Evolutionary conservation across 2,329 filamentous ascomycete species (phyloP).

Genomic region (Pyrenochaeta sp.): DNA sequence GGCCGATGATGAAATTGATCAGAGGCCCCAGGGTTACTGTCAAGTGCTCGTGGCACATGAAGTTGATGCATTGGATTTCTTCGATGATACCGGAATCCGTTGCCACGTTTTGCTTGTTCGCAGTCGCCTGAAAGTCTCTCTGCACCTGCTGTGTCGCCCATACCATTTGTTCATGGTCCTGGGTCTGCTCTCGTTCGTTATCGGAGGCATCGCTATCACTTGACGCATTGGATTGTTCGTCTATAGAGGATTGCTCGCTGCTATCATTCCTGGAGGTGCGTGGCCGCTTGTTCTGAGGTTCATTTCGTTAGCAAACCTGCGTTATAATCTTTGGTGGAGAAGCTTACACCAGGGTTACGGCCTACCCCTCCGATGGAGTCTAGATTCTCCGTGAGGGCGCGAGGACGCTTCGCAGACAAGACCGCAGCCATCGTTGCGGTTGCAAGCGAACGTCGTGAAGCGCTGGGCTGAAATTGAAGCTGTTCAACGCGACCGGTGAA

Average conservation of each 20-base stretch:
- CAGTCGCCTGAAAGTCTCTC: conserved; percentile 30
- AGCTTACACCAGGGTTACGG: conserved; percentile 31
- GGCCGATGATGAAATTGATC: conserved; percentile 97
- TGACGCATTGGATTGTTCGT: conserved; percentile 17
- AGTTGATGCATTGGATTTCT: conserved; percentile 86
- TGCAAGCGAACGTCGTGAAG: neutral
- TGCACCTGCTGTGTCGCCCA: conserved; percentile 43
- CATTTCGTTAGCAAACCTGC: conserved; percentile 21
- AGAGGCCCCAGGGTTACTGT: conserved; percentile 87
- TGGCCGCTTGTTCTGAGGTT: conserved; percentile 40
- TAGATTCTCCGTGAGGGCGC: conserved; percentile 30
- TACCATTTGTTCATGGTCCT: conserved; percentile 32
- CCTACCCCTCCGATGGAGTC: conserved; percentile 16
- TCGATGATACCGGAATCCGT: conserved; percentile 89
- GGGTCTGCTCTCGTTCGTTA: conserved; percentile 22
- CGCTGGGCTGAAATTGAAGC: conserved; percentile 3
- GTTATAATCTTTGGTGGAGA: neutral
- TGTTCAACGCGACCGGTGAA: conserved; percentile 1
- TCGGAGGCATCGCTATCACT: conserved; percentile 20
- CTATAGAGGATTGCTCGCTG: conserved; percentile 27
- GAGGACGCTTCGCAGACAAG: conserved; percentile 44
- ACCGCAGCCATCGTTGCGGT: conserved; percentile 35
- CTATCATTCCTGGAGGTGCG: conserved; percentile 33
- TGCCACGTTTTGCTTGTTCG: conserved; percentile 65
- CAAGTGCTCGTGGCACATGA: conserved; percentile 92